Evolutionary conservation across 2,329 filamentous ascomycete genomes (phyloP).

Genomic region (Seiridium unicorne): DNA sequence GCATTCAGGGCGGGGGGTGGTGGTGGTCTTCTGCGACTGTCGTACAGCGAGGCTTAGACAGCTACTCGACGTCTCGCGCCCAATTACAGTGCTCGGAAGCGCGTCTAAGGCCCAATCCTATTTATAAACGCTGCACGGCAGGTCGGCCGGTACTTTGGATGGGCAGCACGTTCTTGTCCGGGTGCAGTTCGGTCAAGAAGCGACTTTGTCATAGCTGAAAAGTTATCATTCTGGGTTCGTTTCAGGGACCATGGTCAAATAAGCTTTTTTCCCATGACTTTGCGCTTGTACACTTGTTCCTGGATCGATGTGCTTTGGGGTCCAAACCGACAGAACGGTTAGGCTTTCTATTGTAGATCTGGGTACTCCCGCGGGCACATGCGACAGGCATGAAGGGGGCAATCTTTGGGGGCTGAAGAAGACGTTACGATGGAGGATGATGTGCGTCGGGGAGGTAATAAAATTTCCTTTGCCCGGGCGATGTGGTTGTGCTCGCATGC

Average conservation of each 20-base stretch:
- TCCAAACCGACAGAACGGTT: slow-evolving; percentile 5
- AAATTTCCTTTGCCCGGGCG: too few species aligned
- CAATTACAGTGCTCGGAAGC: not conserved
- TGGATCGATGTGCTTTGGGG: not conserved
- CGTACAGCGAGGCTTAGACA: slow-evolving; percentile 7
- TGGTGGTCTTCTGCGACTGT: not conserved
- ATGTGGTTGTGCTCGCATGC: too few species aligned
- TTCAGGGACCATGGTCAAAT: not conserved
- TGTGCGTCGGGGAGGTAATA: too few species aligned
- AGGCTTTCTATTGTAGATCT: not conserved
- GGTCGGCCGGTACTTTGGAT: not conserved
- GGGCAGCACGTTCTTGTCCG: not conserved
- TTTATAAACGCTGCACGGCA: slow-evolving; percentile 1
- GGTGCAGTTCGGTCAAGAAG: not conserved
- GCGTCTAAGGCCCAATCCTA: not conserved
- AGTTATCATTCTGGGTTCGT: not conserved
- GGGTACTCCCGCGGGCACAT: not conserved
- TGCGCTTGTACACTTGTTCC: not conserved
- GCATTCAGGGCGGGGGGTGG: not conserved
- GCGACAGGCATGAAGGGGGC: not conserved
- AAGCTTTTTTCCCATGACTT: not conserved
- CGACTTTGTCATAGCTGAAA: not conserved
- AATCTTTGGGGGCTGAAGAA: not conserved
- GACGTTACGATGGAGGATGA: not conserved
- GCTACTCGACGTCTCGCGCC: not conserved